Conservation (phyloP, 2,329 filamentous ascomycete genomes). For the Orbilia oligospora region DNA sequence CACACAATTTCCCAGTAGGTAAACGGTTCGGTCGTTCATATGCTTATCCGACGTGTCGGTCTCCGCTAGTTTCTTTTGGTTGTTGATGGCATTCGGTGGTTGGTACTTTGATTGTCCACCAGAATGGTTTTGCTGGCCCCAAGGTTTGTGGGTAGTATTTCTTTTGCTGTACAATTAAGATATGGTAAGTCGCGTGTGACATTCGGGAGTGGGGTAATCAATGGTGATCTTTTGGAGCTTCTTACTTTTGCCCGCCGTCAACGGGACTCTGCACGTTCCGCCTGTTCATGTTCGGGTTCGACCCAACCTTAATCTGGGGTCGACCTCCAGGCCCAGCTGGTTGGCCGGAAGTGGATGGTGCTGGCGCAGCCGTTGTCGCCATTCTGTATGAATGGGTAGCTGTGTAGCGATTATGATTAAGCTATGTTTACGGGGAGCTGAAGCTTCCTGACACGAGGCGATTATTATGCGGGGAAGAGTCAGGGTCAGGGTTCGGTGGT, state of each 20-base stretch:
- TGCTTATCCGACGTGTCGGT: slow-evolving; percentile 64
- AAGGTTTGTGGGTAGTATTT: slow-evolving; percentile 49
- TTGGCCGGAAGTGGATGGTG: slow-evolving; percentile 53
- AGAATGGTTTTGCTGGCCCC: slow-evolving; percentile 54
- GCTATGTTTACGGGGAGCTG: slow-evolving; percentile 14
- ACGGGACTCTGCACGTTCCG: slow-evolving; percentile 57
- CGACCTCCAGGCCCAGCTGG: slow-evolving; percentile 52
- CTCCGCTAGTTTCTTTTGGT: slow-evolving; percentile 62
- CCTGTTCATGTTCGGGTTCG: slow-evolving; percentile 51
- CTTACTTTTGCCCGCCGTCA: slow-evolving; percentile 56
- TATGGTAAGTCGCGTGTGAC: slow-evolving; percentile 17
- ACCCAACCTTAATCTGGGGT: slow-evolving; percentile 56
- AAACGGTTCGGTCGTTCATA: slow-evolving; percentile 64
- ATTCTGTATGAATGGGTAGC: slow-evolving; percentile 24
- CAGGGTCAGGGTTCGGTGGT: slow-evolving; percentile 26
- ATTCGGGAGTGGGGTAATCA: background rate
- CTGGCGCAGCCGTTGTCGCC: slow-evolving; percentile 60
- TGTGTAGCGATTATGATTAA: slow-evolving; percentile 4
- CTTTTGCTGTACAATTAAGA: slow-evolving; percentile 37
- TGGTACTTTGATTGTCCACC: slow-evolving; percentile 57
- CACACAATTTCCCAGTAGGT: slow-evolving; percentile 63
- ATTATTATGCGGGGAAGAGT: slow-evolving; percentile 11
- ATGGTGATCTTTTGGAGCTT: background rate
- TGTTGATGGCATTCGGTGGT: slow-evolving; percentile 46
- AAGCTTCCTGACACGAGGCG: slow-evolving; percentile 4